phyloP scores from a whole-genome alignment of 352 stramenopile species.

The Blastocystis sp. region DNA sequence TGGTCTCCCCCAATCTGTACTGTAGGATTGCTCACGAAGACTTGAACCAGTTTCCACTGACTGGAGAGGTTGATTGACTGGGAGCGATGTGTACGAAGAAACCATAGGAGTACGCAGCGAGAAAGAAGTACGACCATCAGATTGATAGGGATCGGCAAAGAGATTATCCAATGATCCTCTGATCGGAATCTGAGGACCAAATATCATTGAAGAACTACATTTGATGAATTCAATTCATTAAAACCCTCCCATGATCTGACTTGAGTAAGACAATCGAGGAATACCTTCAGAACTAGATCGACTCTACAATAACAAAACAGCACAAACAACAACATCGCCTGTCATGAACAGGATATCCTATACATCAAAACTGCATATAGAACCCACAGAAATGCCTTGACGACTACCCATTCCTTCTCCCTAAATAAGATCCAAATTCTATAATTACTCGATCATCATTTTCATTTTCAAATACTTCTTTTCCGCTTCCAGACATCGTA shows the following conservation, averaged over 20 bases:
- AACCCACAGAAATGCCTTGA: no score
- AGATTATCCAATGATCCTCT: conserved; percentile 1
- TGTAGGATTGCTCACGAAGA: not conserved
- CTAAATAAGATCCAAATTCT: no score
- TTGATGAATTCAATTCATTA: not conserved
- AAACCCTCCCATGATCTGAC: no score
- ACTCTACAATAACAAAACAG: not conserved
- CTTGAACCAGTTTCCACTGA: not conserved
- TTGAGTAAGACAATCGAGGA: not conserved
- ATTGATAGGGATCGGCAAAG: not conserved
- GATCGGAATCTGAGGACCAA: not conserved
- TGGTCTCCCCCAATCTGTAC: conserved; percentile 5
- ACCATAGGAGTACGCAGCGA: not conserved
- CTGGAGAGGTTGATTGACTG: not conserved
- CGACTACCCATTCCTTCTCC: no score
- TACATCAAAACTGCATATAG: not conserved
- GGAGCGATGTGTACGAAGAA: not conserved
- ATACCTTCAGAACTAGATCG: not conserved
- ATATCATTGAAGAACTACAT: not conserved
- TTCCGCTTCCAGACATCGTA: no score
- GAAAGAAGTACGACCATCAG: not conserved
- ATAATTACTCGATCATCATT: no score
- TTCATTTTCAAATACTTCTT: no score
- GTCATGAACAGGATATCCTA: not conserved
- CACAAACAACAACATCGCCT: not conserved